Percentiles rank a stretch among this genome's conserved stretches.
These are phyloP conservation scores for Aspergillus ochraceus DNA, from an alignment of 2,329 filamentous ascomycete genomes.

Conservation along the genomic window DNA sequence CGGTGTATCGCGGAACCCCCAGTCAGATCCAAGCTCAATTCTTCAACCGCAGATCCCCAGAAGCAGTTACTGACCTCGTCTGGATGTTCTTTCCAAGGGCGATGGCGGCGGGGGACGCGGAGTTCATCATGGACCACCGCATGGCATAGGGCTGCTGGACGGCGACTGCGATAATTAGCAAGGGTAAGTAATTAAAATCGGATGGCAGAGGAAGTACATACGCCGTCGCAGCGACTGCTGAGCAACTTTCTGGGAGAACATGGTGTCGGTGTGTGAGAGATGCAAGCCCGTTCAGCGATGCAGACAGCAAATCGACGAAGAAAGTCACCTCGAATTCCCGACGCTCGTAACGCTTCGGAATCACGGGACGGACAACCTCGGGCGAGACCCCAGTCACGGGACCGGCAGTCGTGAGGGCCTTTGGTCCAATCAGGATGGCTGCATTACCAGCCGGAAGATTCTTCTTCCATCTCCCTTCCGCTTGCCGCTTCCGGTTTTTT, in stretches of 20 bases:
- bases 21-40: not conserved
- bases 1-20: not conserved
- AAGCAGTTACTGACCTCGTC: conserved; percentile 39
- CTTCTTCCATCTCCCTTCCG: conserved; percentile 30
- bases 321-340: conserved; percentile 21
- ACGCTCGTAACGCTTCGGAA: conserved; percentile 36
- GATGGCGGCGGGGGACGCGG: conserved; percentile 45
- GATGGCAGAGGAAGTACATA: conserved; percentile 32
- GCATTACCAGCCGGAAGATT: conserved; percentile 40
- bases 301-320: conserved; percentile 15
- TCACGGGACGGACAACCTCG: conserved; percentile 42
- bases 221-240: conserved; percentile 51
- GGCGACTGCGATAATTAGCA: conserved; percentile 41
- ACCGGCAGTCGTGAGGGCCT: conserved; percentile 12
- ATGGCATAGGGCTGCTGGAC: conserved; percentile 45
- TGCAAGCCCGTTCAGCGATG: conserved; percentile 7
- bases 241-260: conserved; percentile 50
- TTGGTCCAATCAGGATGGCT: conserved; percentile 33
- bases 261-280: conserved; percentile 24
- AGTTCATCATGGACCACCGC: conserved; percentile 43
- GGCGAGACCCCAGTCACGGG: conserved; percentile 38
- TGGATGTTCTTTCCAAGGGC: conserved; percentile 45
- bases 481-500: conserved; percentile 6
- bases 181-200: not conserved
- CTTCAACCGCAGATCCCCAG: not conserved